Evolutionary conservation across 2,329 filamentous ascomycete genomes (phyloP).

Genomic region (Blastomyces gilchristii): DNA sequence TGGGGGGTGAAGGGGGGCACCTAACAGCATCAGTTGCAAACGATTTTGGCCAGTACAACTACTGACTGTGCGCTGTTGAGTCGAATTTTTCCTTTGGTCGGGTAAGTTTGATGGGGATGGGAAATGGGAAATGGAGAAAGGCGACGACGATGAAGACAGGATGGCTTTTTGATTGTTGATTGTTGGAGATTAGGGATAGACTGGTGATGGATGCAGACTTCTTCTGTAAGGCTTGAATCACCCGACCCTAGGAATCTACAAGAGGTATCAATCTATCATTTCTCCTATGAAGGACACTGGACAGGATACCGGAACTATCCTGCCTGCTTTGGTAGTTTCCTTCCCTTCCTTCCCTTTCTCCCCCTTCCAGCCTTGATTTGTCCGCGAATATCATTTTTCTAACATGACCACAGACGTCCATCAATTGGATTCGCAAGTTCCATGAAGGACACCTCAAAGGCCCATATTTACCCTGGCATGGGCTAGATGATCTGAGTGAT

Average conservation of each 20-base stretch:
- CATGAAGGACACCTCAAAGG: constrained; percentile 58
- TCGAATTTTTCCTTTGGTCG: too few species aligned
- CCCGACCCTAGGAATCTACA: constrained; percentile 31
- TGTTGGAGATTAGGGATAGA: too few species aligned
- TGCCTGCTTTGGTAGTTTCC: constrained; percentile 56
- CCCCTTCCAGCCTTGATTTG: background rate
- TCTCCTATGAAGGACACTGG: constrained; percentile 32
- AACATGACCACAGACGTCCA: constrained; percentile 34
- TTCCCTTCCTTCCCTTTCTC: background rate
- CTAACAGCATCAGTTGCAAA: too few species aligned
- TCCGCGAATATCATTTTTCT: too few species aligned
- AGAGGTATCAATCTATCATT: constrained; percentile 42
- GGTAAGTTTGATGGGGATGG: too few species aligned
- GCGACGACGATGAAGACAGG: too few species aligned
- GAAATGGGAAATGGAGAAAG: too few species aligned
- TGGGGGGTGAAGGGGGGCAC: too few species aligned
- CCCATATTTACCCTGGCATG: constrained; percentile 60
- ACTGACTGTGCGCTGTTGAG: too few species aligned
- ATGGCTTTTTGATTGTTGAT: too few species aligned
- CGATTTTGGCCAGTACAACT: too few species aligned
- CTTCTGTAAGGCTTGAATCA: constrained; percentile 10
- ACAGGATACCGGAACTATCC: constrained; percentile 54
- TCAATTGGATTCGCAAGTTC: constrained; percentile 71
- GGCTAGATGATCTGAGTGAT: constrained; percentile 64
- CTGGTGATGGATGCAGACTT: too few species aligned